Percentiles rank a stretch among this genome's conserved stretches.
These are phyloP conservation scores for Populus simonii DNA, from an alignment of 345 rosid species.

Conservation along the genomic window DNA sequence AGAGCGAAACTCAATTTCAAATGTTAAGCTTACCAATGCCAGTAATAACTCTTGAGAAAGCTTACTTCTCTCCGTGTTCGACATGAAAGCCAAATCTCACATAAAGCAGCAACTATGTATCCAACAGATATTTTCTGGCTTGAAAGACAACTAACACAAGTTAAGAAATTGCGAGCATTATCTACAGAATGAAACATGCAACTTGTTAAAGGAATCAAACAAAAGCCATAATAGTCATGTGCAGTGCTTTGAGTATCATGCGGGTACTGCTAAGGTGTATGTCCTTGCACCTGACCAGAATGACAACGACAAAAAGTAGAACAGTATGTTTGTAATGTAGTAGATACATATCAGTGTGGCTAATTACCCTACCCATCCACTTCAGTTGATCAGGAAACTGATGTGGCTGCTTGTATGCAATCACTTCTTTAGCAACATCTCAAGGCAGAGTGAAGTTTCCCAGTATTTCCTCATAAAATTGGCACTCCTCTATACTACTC, in stretches of 20 bases:
- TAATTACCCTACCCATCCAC: not conserved
- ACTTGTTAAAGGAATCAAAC: not conserved
- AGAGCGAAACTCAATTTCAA: not conserved
- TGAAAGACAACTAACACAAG: conserved; percentile 19
- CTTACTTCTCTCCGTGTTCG: conserved; percentile 16
- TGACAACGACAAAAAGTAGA: not conserved
- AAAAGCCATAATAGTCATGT: not conserved
- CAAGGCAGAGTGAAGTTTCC: not conserved
- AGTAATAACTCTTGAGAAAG: conserved; percentile 28
- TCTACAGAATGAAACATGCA: not conserved
- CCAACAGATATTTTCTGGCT: conserved; percentile 52
- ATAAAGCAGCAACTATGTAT: conserved; percentile 39
- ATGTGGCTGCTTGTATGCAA: too few species aligned
- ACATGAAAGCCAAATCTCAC: conserved; percentile 47
- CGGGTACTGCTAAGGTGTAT: not conserved
- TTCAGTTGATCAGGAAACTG: not conserved
- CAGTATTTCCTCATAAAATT: not conserved
- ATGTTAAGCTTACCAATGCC: conserved; percentile 37
- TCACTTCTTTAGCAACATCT: not conserved
- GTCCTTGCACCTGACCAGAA: not conserved
- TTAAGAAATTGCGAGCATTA: not conserved
- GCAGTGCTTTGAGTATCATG: not conserved
- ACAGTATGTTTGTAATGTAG: not conserved
- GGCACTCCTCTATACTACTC: not conserved
- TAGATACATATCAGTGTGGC: not conserved